These are phyloP conservation scores for Monilinia fructicola DNA, from an alignment of 2,329 filamentous ascomycete species.

Conservation along the genomic window DNA sequence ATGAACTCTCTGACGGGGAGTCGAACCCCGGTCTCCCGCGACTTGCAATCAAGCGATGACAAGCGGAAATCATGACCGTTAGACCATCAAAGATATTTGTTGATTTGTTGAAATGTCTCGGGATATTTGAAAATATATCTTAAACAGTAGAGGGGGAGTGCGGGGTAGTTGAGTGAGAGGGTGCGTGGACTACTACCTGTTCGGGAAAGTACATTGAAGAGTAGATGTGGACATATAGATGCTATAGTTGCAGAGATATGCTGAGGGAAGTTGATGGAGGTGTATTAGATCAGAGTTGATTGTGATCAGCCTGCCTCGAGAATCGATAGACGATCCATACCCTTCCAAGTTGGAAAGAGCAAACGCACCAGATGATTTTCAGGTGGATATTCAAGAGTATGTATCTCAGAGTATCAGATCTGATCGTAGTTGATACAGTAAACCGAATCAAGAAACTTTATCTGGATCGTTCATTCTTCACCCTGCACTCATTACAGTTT, in stretches of 20 bases:
- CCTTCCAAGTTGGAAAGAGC: too few species aligned
- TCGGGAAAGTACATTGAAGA: not conserved
- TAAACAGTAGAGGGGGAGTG: accelerated
- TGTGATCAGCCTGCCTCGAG: too few species aligned
- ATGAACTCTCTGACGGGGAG: constrained; percentile 30
- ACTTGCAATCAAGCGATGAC: constrained; percentile 28
- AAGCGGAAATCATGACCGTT: constrained; percentile 43
- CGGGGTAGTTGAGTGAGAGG: not conserved
- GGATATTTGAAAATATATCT: not conserved
- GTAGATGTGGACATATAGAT: not conserved
- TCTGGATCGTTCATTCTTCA: too few species aligned
- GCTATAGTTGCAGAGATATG: not conserved
- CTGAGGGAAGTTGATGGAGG: not conserved
- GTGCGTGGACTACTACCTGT: not conserved
- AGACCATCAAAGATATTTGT: constrained; percentile 39
- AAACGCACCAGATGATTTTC: too few species aligned
- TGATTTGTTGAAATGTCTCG: accelerated
- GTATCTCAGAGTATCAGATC: too few species aligned
- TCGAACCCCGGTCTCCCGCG: constrained; percentile 38
- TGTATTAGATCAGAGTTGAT: too few species aligned
- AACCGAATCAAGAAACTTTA: too few species aligned
- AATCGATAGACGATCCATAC: too few species aligned
- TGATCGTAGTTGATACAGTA: too few species aligned
- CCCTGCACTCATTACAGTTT: too few species aligned
- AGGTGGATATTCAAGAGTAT: too few species aligned